Base-by-base conservation (phyloP, 1,139 yeast genomes). In the Arxiozyma heterogenica region DNA sequence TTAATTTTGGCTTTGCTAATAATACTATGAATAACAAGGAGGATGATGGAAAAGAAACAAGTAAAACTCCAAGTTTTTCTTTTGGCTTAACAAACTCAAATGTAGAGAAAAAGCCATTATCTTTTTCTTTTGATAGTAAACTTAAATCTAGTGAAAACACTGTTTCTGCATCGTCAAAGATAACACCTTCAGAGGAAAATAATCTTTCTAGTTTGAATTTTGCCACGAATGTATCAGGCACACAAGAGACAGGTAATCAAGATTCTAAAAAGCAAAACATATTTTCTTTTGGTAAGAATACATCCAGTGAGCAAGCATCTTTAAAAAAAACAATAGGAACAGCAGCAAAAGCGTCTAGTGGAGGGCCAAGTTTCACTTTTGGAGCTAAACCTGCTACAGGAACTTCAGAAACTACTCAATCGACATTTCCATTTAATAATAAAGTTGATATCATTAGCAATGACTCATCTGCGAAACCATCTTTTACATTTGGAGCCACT, bases 341-440 rank as follows among this genome's bases (percentile, higher is more conserved):
- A 38, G 21, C 39, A 6, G 34, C 41, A 6, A 17, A 49, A 38
- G 27, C 27, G 4, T 22, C 17, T 2, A 18, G 46, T 21, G 22
- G 43, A 20, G 50, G 50, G 21, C 53, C 53, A 41, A 30, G 43
- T 5, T 56, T 57, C 22, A 41, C 56, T 17, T 58, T 57, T 44
- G 52, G 58, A 23, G 27, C 47, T 17, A 30, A 25, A 22, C 42
- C 47, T 7, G 12, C 50, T 21, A 38, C 43, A n/a, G 25, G 25
- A 17, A 41, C 44, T 17, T 25, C 30, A 1, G 21, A 4, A 20
- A 27, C 41, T 15, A 43, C 21, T n/a, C 43, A 44, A 12, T 27
- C 46, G 20, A n/a, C 34, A 43, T 44, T 42, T 27, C 44, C 44
- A 18, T 43, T 50, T 3, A 48, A 30, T 6, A 48, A 30, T 15